A percentile compares a stretch with the other conserved stretches of the same genome.
Evolutionary conservation across 2,329 filamentous ascomycete genomes (phyloP).

Genomic region (Penicillium sp.): DNA sequence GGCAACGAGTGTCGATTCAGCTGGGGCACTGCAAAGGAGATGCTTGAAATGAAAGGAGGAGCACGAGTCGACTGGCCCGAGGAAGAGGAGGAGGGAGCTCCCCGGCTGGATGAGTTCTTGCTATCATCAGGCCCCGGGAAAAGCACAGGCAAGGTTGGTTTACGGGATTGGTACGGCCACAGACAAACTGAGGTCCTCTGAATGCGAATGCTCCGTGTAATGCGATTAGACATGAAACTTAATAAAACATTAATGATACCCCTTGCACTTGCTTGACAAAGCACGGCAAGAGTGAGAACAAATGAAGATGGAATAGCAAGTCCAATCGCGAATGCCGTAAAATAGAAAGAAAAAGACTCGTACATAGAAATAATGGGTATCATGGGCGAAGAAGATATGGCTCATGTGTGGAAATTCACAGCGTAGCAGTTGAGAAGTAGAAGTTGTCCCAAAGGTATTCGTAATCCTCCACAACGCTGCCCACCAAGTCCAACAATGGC

Average conservation of each 20-base stretch:
- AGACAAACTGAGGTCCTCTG: conserved; percentile 71
- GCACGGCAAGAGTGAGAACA: conserved; percentile 13
- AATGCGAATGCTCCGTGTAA: conserved; percentile 21
- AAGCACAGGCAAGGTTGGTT: conserved; percentile 63
- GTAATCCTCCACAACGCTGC: conserved; percentile 89
- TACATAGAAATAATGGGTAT: conserved; percentile 21
- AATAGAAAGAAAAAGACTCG: conserved; percentile 12
- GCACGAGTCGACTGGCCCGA: conserved; percentile 81
- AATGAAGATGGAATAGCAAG: conserved; percentile 8
- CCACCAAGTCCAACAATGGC: conserved; percentile 75
- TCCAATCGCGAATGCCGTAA: conserved; percentile 6
- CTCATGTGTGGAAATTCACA: conserved; percentile 25
- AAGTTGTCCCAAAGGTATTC: conserved; percentile 98
- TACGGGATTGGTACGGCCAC: conserved; percentile 76
- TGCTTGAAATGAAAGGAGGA: conserved; percentile 74
- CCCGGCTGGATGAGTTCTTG: conserved; percentile 76
- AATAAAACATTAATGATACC: conserved; percentile 30
- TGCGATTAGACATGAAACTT: conserved; percentile 17
- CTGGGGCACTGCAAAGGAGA: conserved; percentile 91
- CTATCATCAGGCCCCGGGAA: conserved; percentile 37
- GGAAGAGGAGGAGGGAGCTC: conserved; percentile 64
- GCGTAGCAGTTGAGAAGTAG: conserved; percentile 72
- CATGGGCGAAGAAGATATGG: conserved; percentile 13
- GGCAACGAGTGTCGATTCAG: conserved; percentile 89
- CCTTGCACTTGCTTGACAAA: conserved; percentile 8